These are phyloP conservation scores for Pseudozyma flocculosa DNA, from an alignment of 1,284 basidiomycete genomes.

Conservation along the genomic window DNA sequence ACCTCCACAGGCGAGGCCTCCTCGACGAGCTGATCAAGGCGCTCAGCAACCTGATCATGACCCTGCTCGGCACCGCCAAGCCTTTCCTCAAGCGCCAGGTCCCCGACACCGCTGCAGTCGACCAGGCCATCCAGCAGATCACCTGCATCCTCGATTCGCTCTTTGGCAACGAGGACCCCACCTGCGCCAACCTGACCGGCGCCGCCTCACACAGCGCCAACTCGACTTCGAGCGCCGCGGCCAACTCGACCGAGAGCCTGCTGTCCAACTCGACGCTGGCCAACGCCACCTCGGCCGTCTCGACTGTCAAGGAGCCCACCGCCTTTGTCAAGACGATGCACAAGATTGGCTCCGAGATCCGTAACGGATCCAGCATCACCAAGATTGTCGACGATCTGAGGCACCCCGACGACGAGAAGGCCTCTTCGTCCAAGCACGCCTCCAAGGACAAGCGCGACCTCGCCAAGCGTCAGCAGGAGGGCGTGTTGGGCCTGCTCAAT, in stretches of 20 bases:
- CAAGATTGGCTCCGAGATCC: conserved; percentile 13
- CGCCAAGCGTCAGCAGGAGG: conserved; percentile 9
- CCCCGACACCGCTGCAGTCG: conserved; percentile 14
- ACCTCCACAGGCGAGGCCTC: conserved; percentile 36
- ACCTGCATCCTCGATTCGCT: conserved; percentile 38
- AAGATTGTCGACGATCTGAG: conserved; percentile 21
- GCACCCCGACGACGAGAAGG: conserved; percentile 1
- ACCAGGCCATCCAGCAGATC: conserved; percentile 30
- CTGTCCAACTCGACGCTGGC: conserved; percentile 2
- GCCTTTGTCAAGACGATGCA: conserved; percentile 22
- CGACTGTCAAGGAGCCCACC: conserved; percentile 5
- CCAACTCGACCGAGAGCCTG: neutral
- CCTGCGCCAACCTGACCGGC: conserved; percentile 6
- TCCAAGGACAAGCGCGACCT: neutral
- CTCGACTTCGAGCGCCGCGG: neutral
- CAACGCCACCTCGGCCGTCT: conserved; percentile 16
- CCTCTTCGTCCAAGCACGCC: neutral
- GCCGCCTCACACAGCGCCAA: neutral
- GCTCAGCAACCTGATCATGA: conserved; percentile 31
- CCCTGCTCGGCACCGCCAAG: conserved; percentile 30
- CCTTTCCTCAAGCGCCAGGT: conserved; percentile 16
- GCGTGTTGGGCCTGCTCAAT: conserved; percentile 30
- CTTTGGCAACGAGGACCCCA: conserved; percentile 25
- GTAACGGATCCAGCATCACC: conserved; percentile 28
- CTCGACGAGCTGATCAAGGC: conserved; percentile 41